Evolutionary conservation across 192 early-diverging fungal species (phyloP).

Genomic region (Coemansia sp.): DNA sequence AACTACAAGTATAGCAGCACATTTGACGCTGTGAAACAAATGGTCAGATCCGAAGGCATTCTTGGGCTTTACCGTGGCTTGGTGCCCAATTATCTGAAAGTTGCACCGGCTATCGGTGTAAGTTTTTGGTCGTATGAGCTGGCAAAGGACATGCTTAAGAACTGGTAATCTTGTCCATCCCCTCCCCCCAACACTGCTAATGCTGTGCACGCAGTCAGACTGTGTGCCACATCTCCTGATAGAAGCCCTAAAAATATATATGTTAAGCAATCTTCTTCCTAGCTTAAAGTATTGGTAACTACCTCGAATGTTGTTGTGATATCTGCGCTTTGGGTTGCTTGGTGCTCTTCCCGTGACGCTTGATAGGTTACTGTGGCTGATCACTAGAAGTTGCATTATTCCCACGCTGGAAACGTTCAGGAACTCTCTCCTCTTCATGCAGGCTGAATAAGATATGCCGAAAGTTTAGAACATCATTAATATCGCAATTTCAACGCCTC

Average conservation of each 20-base stretch:
- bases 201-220: neutral
- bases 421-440: no score
- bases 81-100: conserved; percentile 81
- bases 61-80: conserved; percentile 73
- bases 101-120: conserved; percentile 80
- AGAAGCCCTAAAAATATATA: neutral
- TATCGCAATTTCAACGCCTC: no score
- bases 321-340: no score
- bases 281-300: no score
- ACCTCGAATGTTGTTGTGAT: no score
- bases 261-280: no score
- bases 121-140: conserved; percentile 81
- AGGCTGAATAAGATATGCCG: no score
- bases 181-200: neutral
- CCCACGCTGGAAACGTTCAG: no score
- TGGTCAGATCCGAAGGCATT: conserved; percentile 68
- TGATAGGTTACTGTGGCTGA: no score
- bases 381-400: no score
- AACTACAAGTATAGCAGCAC: conserved; percentile 72
- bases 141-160: conserved; percentile 65
- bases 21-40: conserved; percentile 64
- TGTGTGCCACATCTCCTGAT: neutral
- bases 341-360: no score
- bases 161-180: conserved; percentile 26
- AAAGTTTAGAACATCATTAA: no score